phyloP scores from a whole-genome alignment of 495 filamentous ascomycete genomes.

The Xylaria telfairii region DNA sequence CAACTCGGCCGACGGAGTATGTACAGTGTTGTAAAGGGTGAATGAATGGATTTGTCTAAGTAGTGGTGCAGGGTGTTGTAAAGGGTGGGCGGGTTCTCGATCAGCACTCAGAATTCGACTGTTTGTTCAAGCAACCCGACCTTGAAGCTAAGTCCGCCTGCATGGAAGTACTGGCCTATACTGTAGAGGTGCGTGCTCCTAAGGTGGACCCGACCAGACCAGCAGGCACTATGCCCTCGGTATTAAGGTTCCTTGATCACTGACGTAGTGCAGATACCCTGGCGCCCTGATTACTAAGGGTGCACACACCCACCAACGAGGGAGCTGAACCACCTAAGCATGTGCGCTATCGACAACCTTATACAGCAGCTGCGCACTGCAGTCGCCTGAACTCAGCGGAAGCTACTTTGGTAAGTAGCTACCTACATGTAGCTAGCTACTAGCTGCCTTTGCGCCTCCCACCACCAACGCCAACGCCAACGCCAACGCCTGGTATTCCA shows the following conservation, averaged over 20 bases:
- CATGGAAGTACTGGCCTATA: too few species aligned
- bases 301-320: not conserved
- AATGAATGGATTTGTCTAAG: too few species aligned
- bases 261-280: not conserved
- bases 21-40: too few species aligned
- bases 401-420: too few species aligned
- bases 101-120: too few species aligned
- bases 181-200: too few species aligned
- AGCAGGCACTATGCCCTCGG: not conserved
- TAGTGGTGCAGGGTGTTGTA: too few species aligned
- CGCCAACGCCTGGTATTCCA: not conserved
- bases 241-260: not conserved
- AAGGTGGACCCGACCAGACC: not conserved
- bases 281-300: not conserved
- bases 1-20: not conserved
- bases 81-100: too few species aligned
- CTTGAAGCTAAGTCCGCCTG: too few species aligned
- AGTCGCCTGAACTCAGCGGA: too few species aligned
- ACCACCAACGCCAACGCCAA: not conserved
- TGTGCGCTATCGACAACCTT: not conserved
- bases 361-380: not conserved
- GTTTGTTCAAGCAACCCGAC: too few species aligned
- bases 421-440: too few species aligned
- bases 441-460: not conserved
- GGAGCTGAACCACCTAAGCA: not conserved